Evolutionary conservation across 2,329 filamentous ascomycete species (phyloP).

Genomic region (Rhynchosporium secalis): DNA sequence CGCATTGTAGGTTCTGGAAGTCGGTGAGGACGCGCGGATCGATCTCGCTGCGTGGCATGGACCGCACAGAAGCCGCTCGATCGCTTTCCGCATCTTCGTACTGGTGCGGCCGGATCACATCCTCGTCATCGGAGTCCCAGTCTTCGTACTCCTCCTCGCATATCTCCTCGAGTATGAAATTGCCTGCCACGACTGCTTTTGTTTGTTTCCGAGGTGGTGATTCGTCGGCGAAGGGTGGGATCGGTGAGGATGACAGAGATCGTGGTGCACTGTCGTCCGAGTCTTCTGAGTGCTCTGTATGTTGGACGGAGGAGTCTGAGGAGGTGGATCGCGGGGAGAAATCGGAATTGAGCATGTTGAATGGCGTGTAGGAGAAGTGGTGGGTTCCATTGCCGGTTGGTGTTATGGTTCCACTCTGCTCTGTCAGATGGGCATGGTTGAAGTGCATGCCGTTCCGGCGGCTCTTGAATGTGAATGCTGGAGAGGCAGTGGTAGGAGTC

Average conservation of each 20-base stretch:
- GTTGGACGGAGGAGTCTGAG: constrained; percentile 36
- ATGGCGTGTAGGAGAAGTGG: constrained; percentile 40
- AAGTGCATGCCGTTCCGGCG: constrained; percentile 35
- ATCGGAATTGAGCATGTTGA: constrained; percentile 39
- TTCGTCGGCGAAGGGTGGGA: constrained; percentile 15
- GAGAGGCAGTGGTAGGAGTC: constrained; percentile 44
- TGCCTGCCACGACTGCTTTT: constrained; percentile 30
- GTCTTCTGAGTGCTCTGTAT: constrained; percentile 31
- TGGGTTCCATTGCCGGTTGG: constrained; percentile 40
- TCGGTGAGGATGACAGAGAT: constrained; percentile 33
- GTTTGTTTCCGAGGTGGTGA: constrained; percentile 21
- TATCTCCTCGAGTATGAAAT: constrained; percentile 40
- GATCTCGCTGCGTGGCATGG: constrained; percentile 26
- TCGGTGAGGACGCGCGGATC: constrained; percentile 28
- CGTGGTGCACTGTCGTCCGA: constrained; percentile 33
- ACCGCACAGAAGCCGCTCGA: constrained; percentile 28
- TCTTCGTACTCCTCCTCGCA: constrained; percentile 35
- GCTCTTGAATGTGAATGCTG: constrained; percentile 38
- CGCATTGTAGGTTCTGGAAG: constrained; percentile 32
- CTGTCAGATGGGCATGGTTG: constrained; percentile 34
- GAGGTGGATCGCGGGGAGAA: constrained; percentile 45
- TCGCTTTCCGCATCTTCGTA: constrained; percentile 41
- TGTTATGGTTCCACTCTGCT: constrained; percentile 45
- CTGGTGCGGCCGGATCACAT: constrained; percentile 37
- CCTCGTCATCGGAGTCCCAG: constrained; percentile 34